These are phyloP conservation scores for Kwoniella dendrophila DNA, from an alignment of 768 basidiomycete genomes.

Conservation along the genomic window DNA sequence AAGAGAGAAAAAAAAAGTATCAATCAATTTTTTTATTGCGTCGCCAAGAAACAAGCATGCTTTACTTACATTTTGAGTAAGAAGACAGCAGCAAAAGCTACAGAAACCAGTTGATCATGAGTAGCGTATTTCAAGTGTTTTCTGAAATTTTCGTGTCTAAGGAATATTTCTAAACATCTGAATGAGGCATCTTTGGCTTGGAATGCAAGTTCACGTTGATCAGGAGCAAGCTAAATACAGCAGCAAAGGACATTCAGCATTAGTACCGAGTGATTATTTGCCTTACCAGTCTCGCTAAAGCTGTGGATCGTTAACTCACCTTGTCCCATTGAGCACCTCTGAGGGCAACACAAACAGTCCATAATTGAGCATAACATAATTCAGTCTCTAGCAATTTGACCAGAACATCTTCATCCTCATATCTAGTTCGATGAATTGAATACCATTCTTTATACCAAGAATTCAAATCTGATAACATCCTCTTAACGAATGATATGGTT, in stretches of 20 bases:
- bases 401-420: conserved; percentile 78
- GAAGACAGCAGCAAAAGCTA: conserved; percentile 88
- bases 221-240: conserved; percentile 69
- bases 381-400: conserved; percentile 86
- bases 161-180: conserved; percentile 78
- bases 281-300: background rate
- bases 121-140: conserved; percentile 66
- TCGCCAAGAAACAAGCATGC: background rate
- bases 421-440: conserved; percentile 70
- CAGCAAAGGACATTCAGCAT: background rate
- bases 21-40: background rate
- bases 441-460: conserved; percentile 92
- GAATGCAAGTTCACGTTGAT: conserved; percentile 91
- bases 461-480: conserved; percentile 81
- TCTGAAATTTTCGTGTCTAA: conserved; percentile 60
- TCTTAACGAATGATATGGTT: conserved; percentile 81
- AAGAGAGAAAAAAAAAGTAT: background rate
- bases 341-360: conserved; percentile 90
- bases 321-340: conserved; percentile 94
- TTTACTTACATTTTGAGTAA: conserved; percentile 73
- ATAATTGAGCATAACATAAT: conserved; percentile 88
- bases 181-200: conserved; percentile 92
- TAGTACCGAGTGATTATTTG: background rate
- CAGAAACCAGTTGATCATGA: conserved; percentile 87
- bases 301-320: conserved; percentile 26